Percentiles rank a stretch among this genome's conserved stretches.
These are phyloP conservation scores for Oxytropis ochrocephala DNA, from an alignment of 306 rosid species.

Conservation along the genomic window DNA sequence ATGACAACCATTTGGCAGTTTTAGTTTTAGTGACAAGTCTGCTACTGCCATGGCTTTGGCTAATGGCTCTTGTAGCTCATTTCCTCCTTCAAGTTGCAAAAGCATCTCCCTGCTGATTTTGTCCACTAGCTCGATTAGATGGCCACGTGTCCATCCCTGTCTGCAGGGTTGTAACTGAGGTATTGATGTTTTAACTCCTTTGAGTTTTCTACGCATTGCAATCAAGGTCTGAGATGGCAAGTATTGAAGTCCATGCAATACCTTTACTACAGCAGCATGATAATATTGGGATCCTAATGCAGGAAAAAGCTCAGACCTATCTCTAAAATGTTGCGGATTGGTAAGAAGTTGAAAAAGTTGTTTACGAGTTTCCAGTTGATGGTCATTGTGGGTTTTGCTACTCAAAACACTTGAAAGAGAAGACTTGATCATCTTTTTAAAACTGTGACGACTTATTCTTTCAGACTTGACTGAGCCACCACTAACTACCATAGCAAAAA, in stretches of 20 bases:
- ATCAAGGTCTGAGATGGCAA: conserved; percentile 46
- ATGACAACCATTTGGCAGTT: conserved; percentile 41
- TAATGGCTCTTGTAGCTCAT: conserved; percentile 51
- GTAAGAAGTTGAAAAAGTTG: conserved; percentile 41
- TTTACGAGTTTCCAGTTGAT: conserved; percentile 28
- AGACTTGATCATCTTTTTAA: conserved; percentile 47
- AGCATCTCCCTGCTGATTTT: conserved; percentile 43
- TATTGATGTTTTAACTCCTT: conserved; percentile 21
- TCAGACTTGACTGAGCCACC: conserved; percentile 37
- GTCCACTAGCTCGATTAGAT: conserved; percentile 35
- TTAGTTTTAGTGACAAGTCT: conserved; percentile 52
- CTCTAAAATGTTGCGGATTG: conserved; percentile 45
- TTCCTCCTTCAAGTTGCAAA: conserved; percentile 36
- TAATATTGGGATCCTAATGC: conserved; percentile 25
- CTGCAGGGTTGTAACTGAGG: conserved; percentile 48
- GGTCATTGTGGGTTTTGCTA: conserved; percentile 11
- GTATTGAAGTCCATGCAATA: conserved; percentile 35
- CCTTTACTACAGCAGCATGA: conserved; percentile 29
- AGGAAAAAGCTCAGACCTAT: conserved; percentile 22
- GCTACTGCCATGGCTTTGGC: conserved; percentile 84
- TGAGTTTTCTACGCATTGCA: conserved; percentile 66
- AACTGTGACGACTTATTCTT: conserved; percentile 48
- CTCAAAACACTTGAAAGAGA: conserved; percentile 36
- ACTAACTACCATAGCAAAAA: conserved; percentile 44
- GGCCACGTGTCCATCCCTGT: conserved; percentile 39